A percentile compares a stretch with the other conserved stretches of the same genome.
These are phyloP conservation scores for Jaminaea rosea DNA, from an alignment of 1,284 basidiomycete genomes.

Conservation along the genomic window DNA sequence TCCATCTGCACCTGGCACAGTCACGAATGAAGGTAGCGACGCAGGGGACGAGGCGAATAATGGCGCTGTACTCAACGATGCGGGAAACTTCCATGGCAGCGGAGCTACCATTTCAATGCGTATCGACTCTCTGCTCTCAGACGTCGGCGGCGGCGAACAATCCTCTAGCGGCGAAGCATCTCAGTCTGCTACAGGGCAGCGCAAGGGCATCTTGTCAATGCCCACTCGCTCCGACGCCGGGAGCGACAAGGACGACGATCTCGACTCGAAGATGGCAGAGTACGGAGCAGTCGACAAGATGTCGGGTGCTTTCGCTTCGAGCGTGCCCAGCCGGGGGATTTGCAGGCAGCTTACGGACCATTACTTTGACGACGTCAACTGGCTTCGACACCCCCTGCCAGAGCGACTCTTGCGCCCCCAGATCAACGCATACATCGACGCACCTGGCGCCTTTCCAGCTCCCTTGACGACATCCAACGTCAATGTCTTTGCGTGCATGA, in stretches of 20 bases:
- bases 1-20: no score
- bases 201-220: slow-evolving; percentile 12
- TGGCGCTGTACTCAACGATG: slow-evolving; percentile 19
- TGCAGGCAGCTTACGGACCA: slow-evolving; percentile 26
- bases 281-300: slow-evolving; percentile 24
- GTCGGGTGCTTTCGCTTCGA: slow-evolving; percentile 18
- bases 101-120: slow-evolving; percentile 23
- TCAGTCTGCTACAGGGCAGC: not conserved
- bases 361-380: slow-evolving; percentile 36
- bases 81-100: slow-evolving; percentile 22
- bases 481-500: slow-evolving; percentile 34
- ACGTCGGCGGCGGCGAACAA: not conserved
- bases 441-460: slow-evolving; percentile 23
- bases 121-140: slow-evolving; percentile 30
- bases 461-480: slow-evolving; percentile 27
- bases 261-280: slow-evolving; percentile 31
- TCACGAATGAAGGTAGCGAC: slow-evolving; percentile 13
- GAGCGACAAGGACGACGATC: slow-evolving; percentile 17
- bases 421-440: not conserved
- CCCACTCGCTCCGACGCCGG: slow-evolving; percentile 19
- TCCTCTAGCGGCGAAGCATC: not conserved
- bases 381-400: slow-evolving; percentile 27
- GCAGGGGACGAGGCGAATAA: slow-evolving; percentile 26
- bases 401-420: not conserved
- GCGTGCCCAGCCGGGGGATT: slow-evolving; percentile 42